Base-by-base conservation (phyloP, 2,329 filamentous ascomycete genomes). In the Fusarium hainanense region DNA sequence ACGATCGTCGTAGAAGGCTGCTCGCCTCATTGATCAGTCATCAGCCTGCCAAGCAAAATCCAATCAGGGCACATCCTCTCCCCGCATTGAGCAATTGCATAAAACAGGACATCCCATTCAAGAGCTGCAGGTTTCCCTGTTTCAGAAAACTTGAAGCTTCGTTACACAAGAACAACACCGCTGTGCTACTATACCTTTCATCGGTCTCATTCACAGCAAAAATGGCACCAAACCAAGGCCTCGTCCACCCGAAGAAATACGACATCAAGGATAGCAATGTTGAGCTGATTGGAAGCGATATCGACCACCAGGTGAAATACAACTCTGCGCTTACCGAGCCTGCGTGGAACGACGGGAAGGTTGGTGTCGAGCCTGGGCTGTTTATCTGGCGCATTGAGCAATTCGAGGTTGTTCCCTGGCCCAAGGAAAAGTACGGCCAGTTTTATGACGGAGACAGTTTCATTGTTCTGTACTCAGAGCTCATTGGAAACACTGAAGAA, bases 361-460 rank as follows among this genome's bases (percentile, higher is more conserved):
- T 91, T 44, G 88, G 89, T 34, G 68, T 80, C 40, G 71, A 79
- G 16, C 76, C 87, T 0, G 89, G 89, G 1, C 82, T 92, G 5
- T 81, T 82, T 67, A 80, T 91, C 66, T 92, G 89, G 89, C 88
- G 89, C 65, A 89, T 92, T 68, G 89, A 92, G 74, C 80, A 89
- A 55, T 92, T 92, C 71, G 81, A 89, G 73, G 88, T 92, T 7
- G 80, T 91, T 28, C 79, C 87, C 4, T 90, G 88, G 86, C 88
- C 89, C 3, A 80, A 82, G 59, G 79, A 85, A 18, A 83, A 83
- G 47, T 81, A 87, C 58, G 89, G 89, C 52, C 81, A 86, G 51
- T 92, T 92, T 76, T 86, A 87, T 77, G 87, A 91, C 50, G 89
- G 89, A 30, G 90, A 92, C 76, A 91, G 88, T 78, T 92, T 89